Evolutionary conservation across 1,284 basidiomycete genomes (phyloP).

Genomic region (Neonothopanus nambi): DNA sequence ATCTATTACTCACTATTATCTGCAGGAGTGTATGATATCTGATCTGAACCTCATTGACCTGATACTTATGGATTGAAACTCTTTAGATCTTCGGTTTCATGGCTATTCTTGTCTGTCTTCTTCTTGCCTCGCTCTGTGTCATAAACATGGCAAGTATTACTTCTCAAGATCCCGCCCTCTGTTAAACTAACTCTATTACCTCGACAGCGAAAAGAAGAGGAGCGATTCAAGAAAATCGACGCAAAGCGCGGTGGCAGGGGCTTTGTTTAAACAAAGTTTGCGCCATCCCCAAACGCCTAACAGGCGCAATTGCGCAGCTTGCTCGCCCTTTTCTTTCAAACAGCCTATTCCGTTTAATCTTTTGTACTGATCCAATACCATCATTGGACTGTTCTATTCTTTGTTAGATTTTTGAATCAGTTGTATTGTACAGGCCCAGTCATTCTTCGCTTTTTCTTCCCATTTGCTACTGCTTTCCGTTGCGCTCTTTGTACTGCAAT

Average conservation of each 20-base stretch:
- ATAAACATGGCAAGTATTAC: conserved; percentile 69
- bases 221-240: conserved; percentile 85
- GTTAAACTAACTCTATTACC: conserved; percentile 20
- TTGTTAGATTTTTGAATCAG: conserved; percentile 8
- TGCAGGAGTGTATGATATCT: conserved; percentile 9
- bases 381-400: not conserved
- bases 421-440: conserved; percentile 10
- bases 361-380: too few species aligned
- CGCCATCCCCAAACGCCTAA: too few species aligned
- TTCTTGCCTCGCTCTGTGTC: conserved; percentile 79
- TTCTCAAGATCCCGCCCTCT: not conserved
- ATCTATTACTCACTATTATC: not conserved
- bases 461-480: not conserved
- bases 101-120: conserved; percentile 71
- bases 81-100: conserved; percentile 73
- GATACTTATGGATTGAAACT: not conserved
- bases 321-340: too few species aligned
- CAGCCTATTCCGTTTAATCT: too few species aligned
- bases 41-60: not conserved
- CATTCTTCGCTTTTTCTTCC: not conserved
- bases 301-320: too few species aligned
- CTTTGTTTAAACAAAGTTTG: conserved; percentile 75
- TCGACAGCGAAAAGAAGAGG: conserved; percentile 68
- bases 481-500: conserved; percentile 9
- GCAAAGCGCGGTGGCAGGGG: conserved; percentile 80